Base-by-base conservation (phyloP, 768 basidiomycete species). In the Rhizopogon vesiculosus region DNA sequence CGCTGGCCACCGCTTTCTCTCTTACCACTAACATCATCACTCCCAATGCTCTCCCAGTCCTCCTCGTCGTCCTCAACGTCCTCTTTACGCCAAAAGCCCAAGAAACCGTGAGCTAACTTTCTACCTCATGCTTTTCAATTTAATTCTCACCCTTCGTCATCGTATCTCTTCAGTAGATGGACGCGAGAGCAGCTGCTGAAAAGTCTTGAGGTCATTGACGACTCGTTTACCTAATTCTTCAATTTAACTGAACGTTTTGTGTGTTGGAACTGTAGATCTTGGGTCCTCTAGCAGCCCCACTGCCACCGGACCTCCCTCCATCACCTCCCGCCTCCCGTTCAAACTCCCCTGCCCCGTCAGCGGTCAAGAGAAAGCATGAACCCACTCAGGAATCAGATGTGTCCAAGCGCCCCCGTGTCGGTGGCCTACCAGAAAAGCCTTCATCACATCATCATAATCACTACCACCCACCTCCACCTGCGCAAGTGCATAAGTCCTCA, bases 271-370 rank as follows among this genome's bases (percentile, higher is more conserved):
- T 53, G 25, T 63, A 79, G 78, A 74, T 76, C 66, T 62, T 76
- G 58, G 72, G 76, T 52, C 59, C 71, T 38, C 68, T 74, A 56
- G 64, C 68, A 38, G 56, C 68, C n/a, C 72, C 72, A 45, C 75
- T 78, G 51, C 76, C 79, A 55, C 71, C 75, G 59, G 69, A 74
- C 53, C 63, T 78, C 48, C 78, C 76, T 45, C 72, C 74, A 57
- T 75, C 78, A 64, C 74, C 80, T 54, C 75, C 77, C 28, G 66
- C 70, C 31, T 76, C 78, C 61, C 72, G 75, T 61, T 64, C 67
- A 61, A 64, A 73, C 66, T 78, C 78, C 59, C 76, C 74, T 43
- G 64, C 67, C 18, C 69, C 67, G 13, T 61, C 55, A 29, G 61
- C 66, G 4, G 58, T 53, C 62, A 78, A 80, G 64, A 75, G 78